Base-by-base conservation (phyloP, 768 basidiomycete species). In the Mycena galopus region DNA sequence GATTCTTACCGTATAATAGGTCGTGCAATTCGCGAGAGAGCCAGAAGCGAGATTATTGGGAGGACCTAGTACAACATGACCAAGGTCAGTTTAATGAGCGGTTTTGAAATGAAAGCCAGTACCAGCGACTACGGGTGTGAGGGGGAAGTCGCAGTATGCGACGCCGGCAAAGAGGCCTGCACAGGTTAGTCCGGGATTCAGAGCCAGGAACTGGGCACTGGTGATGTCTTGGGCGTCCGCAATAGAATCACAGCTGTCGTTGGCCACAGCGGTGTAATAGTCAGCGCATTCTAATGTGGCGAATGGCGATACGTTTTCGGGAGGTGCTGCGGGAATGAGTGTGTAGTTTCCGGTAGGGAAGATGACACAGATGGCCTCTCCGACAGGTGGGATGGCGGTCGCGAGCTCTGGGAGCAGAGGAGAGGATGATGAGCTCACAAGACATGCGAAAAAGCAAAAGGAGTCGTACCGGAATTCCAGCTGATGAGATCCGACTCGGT, bases 331-430 rank as follows among this genome's bases (percentile, higher is more conserved):
- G 21, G 44, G 44, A 11, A 11, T 8, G 19, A 78, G 69, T 21
- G 79, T 78, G 66, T 77, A 76, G 56, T 76, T 79, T n/a, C 77
- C 78, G 23, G 7, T 67, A 11, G 77, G 78, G 72, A 78, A 77
- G 29, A 76, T 58, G 37, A 77, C 64, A 37, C 78, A 78, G 33
- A 78, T 69, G 21, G 78, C 77, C 1, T 64, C 58, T 32, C 73
- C 75, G 0, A 72, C 69, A 7, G 67, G 30, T 37, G 77, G 77
- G 5, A 59, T 37, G 8, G 71, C 57, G 30, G 63, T 67, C 4
- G 65, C 62, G 29, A 78, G 74, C 57, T 78, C 71, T n/a, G 71
- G 73, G 53, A 6, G 35, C 14, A 16, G 39, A 39, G 3, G 39
- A 39, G 14, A 14, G 9, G 3, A 39, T 39, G 39, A 39, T 39